Percentiles rank a stretch among this genome's conserved stretches.
Conservation (phyloP, 805 yeast genomes). For the Hanseniaspora jakobsenii region DNA sequence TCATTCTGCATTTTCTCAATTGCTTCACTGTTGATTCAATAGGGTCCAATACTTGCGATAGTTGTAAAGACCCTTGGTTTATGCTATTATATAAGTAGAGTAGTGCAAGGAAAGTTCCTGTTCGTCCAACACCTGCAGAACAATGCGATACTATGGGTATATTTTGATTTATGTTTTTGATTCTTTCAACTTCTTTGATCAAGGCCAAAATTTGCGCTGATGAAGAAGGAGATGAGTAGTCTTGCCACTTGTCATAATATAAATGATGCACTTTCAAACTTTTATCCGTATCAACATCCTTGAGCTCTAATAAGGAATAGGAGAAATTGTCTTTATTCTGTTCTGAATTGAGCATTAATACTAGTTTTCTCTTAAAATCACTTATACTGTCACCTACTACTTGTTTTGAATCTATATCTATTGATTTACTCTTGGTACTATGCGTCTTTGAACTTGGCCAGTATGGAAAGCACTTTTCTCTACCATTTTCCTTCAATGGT, state of each 20-base stretch:
- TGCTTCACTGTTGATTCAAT: constrained; percentile 28
- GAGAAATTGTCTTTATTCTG: constrained; percentile 20
- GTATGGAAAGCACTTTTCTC: constrained; percentile 67
- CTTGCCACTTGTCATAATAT: constrained; percentile 73
- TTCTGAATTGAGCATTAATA: constrained; percentile 17
- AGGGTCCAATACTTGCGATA: constrained; percentile 19
- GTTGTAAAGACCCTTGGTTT: constrained; percentile 21
- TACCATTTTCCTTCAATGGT: constrained; percentile 55
- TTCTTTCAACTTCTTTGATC: constrained; percentile 24
- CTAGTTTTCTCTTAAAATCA: constrained; percentile 21
- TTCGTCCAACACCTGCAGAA: constrained; percentile 94
- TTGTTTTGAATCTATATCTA: not conserved
- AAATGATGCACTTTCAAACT: constrained; percentile 41
- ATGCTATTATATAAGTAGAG: constrained; percentile 22
- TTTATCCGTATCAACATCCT: not conserved
- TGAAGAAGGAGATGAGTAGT: constrained; percentile 52
- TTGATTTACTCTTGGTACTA: constrained; percentile 15
- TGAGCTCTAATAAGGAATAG: constrained; percentile 21
- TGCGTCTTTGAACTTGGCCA: constrained; percentile 39
- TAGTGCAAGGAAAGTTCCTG: constrained; percentile 72
- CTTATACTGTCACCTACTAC: constrained; percentile 19
- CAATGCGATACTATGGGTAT: constrained; percentile 72
- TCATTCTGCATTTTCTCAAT: constrained; percentile 27
- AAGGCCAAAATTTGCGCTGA: constrained; percentile 28
- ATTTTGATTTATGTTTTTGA: constrained; percentile 20